Base-by-base conservation (phyloP, 2,329 filamentous ascomycete genomes). In the Penicillium fuscoglaucum region DNA sequence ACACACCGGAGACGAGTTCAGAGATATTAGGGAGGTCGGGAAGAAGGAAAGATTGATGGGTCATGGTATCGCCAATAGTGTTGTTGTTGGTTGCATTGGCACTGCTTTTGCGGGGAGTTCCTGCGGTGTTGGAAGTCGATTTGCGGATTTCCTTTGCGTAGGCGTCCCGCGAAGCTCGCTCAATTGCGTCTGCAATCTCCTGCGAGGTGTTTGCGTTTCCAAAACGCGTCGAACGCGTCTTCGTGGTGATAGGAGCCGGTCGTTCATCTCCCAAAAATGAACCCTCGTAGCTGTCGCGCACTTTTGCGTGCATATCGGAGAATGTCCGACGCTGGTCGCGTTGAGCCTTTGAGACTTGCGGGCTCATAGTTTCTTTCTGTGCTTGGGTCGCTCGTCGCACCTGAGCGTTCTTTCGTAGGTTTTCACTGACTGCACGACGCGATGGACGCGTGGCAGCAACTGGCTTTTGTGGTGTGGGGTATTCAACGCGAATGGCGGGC, bases 21-120 rank as follows among this genome's bases (percentile, higher is more conserved):
- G 84, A 86, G 57, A 87, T 78, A 63, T 87, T 85, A 8, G 83
- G 81, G 45, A 86, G 74, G 61, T 87, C 83, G 2, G 85, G 85
- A 4, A 88, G 76, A 50, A 84, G 78, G 67, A 87, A 87, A 0
- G 85, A 87, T 59, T 84, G 83, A 40, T 80, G 78, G 19, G 84
- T 86, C 60, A 76, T 76, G 59, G 78, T 84, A 48, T 79, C 78
- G 4, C 78, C 77, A 28, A 75, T 72, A 3, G 60, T 66, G 29
- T 70, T 66, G 19, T 69, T 71, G 55, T 69, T 69, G 28, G 68
- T 70, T 41, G 67, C 59, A 33, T 68, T 70, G 8, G 60, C 57
- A 19, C 61, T 56, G 43, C 56, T 53, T 28, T 68, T 69, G 48
- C 67, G 71, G 17, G 62, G 61, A 47, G 64, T 68, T 26, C 57